phyloP scores from a whole-genome alignment of 2,329 filamentous ascomycete genomes.

The Calonectria hawksworthii region DNA sequence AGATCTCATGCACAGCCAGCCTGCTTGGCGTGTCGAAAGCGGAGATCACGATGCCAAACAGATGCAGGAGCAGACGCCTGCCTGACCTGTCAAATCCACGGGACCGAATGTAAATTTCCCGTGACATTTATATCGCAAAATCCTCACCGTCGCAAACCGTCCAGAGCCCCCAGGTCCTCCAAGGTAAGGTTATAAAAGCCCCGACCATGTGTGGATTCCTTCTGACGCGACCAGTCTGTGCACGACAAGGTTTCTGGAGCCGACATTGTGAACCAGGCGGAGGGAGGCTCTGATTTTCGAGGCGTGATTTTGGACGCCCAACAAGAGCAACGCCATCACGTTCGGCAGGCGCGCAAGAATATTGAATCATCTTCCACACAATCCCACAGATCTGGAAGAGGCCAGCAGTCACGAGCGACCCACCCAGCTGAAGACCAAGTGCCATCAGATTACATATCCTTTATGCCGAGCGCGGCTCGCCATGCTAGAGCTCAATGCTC shows the following conservation, averaged over 20 bases:
- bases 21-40: not conserved
- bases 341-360: not conserved
- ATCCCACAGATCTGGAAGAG: too few species aligned
- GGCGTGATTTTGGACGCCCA: not conserved
- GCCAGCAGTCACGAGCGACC: not conserved
- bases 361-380: not conserved
- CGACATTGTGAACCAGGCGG: not conserved
- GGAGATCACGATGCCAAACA: not conserved
- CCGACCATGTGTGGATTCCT: not conserved
- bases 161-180: not conserved
- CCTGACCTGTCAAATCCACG: not conserved
- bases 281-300: not conserved
- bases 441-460: not conserved
- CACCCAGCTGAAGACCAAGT: not conserved
- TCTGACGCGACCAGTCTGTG: not conserved
- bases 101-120: not conserved
- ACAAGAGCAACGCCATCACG: not conserved
- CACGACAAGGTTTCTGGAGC: not conserved
- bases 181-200: not conserved
- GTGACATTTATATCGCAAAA: not conserved
- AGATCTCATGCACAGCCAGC: not conserved
- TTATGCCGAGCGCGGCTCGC: not conserved
- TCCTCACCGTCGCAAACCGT: not conserved
- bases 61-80: not conserved
- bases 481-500: not conserved